Base-by-base conservation (phyloP, 2,329 filamentous ascomycete species). In the Colletotrichum lupini region DNA sequence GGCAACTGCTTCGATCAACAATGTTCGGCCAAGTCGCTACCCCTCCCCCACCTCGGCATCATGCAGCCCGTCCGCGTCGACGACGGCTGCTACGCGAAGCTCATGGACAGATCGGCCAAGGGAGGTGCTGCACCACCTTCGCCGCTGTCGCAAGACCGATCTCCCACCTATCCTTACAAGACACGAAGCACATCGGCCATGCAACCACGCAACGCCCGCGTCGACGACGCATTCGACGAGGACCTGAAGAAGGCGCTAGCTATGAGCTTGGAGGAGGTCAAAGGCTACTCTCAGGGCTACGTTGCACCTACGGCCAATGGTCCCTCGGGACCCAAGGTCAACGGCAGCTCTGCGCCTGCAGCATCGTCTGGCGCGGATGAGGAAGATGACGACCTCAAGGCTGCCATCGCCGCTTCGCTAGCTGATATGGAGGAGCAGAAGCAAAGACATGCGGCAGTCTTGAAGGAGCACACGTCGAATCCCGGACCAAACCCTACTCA, bases 341-440 rank as follows among this genome's bases (percentile, higher is more conserved):
- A 82, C 68, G 83, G 78, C 68, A 76, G 83, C 61, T 75, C 80
- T 4, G 74, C 80, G 3, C 16, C 72, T 35, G 57, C 30, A 12
- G 76, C 82, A 3, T 66, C 82, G 73, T 87, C 85, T 77, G 84
- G 83, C 65, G 90, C 90, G 3, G 95, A 97, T 66, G 95, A 98
- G 69, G 95, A 98, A 68, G 97, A 99, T 79, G 93, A 94, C 0
- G 96, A 98, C 78, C 85, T 99, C 32, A 97, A 97, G 81, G 95
- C 96, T 30, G 97, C 97, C 4, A 98, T 99, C 80, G 96, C 95
- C 46, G 95, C 97, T 22, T 98, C 97, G 5, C 82, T 99, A 72
- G 93, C 94, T 28, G 97, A 99, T 80, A 98, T 98, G 95, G 97
- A 99, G 83, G 94, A 98, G 82, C 96, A 99, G 81, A 98, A 99